A percentile compares a stretch with the other conserved stretches of the same genome.
phyloP scores from a whole-genome alignment of 2,329 filamentous ascomycete genomes.

The Coniella vitis region DNA sequence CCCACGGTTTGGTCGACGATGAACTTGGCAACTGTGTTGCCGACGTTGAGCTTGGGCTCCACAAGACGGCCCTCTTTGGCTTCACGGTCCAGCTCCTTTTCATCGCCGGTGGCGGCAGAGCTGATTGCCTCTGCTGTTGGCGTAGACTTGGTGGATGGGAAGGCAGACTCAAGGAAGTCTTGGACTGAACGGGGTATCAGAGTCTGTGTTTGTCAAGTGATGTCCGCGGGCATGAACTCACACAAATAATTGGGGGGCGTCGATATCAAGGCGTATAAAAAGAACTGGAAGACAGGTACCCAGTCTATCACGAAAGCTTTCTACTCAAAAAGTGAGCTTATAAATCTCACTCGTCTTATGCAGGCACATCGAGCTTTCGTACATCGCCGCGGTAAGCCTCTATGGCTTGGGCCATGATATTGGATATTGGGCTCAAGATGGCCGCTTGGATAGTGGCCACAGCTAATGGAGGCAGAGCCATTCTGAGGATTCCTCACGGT shows the following conservation, averaged over 20 bases:
- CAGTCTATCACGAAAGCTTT: conserved; percentile 55
- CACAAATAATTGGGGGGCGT: conserved; percentile 81
- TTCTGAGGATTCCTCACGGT: no score
- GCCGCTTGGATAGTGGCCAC: conserved; percentile 59
- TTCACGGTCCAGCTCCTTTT: conserved; percentile 42
- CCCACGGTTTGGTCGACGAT: conserved; percentile 63
- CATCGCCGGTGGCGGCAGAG: conserved; percentile 32
- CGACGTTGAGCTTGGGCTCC: conserved; percentile 48
- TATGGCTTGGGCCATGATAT: conserved; percentile 66
- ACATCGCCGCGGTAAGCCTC: conserved; percentile 55
- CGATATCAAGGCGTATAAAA: conserved; percentile 64
- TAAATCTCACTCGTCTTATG: background rate
- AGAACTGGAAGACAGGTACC: conserved; percentile 67
- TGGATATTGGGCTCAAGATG: conserved; percentile 59
- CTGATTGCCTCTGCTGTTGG: conserved; percentile 32
- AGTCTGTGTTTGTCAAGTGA: background rate
- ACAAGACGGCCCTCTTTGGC: conserved; percentile 31
- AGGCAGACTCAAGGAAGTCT: conserved; percentile 65
- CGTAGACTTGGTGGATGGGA: conserved; percentile 57
- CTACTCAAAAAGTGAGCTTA: conserved; percentile 31
- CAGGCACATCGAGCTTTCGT: conserved; percentile 21
- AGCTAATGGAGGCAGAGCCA: conserved; percentile 45
- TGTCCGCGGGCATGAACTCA: conserved; percentile 26
- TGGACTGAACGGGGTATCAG: conserved; percentile 47
- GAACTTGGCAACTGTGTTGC: conserved; percentile 62